A percentile compares a stretch with the other conserved stretches of the same genome.
Evolutionary conservation across 352 stramenopile species (phyloP).

Genomic region (Pythium phragmiticola): DNA sequence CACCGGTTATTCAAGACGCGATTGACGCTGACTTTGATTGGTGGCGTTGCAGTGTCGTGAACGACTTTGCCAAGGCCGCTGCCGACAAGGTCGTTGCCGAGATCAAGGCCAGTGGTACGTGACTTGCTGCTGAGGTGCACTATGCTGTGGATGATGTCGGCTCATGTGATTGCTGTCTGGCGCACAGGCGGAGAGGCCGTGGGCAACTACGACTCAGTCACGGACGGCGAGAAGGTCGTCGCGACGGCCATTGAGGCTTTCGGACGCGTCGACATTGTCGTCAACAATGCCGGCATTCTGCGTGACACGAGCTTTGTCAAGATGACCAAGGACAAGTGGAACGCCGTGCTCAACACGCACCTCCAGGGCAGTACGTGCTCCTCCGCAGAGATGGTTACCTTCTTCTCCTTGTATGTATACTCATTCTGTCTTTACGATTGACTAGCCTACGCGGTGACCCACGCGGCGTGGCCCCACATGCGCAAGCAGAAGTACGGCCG

Average conservation of each 20-base stretch:
- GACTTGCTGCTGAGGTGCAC: slow-evolving; percentile 9
- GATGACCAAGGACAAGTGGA: slow-evolving; percentile 89
- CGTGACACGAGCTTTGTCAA: slow-evolving; percentile 89
- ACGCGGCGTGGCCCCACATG: slow-evolving; percentile 88
- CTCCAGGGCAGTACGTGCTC: slow-evolving; percentile 55
- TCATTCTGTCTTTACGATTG: background rate
- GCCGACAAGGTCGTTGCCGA: slow-evolving; percentile 75
- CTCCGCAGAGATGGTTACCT: background rate
- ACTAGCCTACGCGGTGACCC: slow-evolving; percentile 65
- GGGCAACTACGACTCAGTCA: slow-evolving; percentile 84
- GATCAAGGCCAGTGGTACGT: slow-evolving; percentile 60
- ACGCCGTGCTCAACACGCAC: slow-evolving; percentile 81
- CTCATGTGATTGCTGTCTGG: background rate
- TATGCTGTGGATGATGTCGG: background rate
- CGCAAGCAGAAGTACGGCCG: slow-evolving; percentile 88
- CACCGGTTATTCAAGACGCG: background rate
- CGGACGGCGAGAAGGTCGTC: slow-evolving; percentile 83
- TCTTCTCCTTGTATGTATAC: background rate
- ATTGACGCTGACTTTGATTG: background rate
- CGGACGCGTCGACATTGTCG: slow-evolving; percentile 79
- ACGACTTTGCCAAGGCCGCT: slow-evolving; percentile 64
- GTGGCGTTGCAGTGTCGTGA: slow-evolving; percentile 53
- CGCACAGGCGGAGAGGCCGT: slow-evolving; percentile 56
- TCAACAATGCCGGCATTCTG: slow-evolving; percentile 95
- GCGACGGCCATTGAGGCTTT: slow-evolving; percentile 67